These are phyloP conservation scores for Fusarium gaditjirri DNA, from an alignment of 2,329 filamentous ascomycete genomes.

Conservation along the genomic window DNA sequence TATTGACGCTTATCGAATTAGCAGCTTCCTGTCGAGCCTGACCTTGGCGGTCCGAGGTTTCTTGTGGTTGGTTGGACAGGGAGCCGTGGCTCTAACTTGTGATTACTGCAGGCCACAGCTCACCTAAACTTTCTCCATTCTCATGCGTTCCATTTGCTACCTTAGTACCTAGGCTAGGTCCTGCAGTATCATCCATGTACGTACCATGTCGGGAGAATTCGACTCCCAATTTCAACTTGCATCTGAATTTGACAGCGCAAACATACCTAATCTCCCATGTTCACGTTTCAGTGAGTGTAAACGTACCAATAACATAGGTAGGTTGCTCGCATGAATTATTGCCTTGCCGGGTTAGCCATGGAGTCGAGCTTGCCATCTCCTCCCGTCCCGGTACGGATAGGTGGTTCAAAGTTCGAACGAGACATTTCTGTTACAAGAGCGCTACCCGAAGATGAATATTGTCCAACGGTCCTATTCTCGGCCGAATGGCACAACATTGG, in stretches of 20 bases:
- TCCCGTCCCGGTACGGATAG: background rate
- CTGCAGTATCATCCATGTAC: constrained; percentile 9
- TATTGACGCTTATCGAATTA: constrained; percentile 38
- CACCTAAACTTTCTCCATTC: background rate
- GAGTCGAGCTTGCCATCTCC: constrained; percentile 11
- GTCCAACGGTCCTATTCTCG: constrained; percentile 41
- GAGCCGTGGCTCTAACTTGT: constrained; percentile 22
- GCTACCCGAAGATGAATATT: constrained; percentile 22
- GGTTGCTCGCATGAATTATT: constrained; percentile 25
- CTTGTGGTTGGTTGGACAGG: constrained; percentile 30
- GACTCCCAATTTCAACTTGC: constrained; percentile 15
- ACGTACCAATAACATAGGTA: constrained; percentile 13
- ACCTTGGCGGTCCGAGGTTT: constrained; percentile 21
- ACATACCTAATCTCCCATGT: constrained; percentile 12
- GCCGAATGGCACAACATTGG: constrained; percentile 13
- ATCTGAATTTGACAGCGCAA: constrained; percentile 7
- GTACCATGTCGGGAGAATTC: constrained; percentile 23
- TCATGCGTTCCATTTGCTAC: background rate
- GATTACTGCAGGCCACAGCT: constrained; percentile 11
- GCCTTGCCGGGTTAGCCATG: constrained; percentile 22
- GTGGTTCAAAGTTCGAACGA: background rate
- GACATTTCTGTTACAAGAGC: constrained; percentile 11
- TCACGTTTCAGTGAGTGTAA: background rate
- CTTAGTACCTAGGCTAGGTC: background rate
- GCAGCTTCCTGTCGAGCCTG: constrained; percentile 24